Base-by-base conservation (phyloP, 108 stramenopile genomes). In the Pinguiococcus pyrenoidosus region DNA sequence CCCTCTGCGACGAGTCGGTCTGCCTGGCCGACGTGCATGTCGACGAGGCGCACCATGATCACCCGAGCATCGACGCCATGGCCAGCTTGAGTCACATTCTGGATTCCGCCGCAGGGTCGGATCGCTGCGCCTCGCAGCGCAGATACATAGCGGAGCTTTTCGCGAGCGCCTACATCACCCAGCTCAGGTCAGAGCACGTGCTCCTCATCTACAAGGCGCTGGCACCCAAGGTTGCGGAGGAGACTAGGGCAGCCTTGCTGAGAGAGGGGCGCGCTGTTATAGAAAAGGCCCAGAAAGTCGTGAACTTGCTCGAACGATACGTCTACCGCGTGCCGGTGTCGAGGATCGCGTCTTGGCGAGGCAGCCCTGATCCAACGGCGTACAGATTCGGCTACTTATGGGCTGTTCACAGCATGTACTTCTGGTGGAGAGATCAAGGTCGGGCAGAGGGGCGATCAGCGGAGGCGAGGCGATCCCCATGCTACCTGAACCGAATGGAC, bases 391-490 rank as follows among this genome's bases (percentile, higher is more conserved):
- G 44, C 8, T 57, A 57, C 28, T 17, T 57, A 44, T 57, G 56
- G 56, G 13, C 44, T 22, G 56, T 57, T 1, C 44, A 46, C 13
- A 29, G 21, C 23, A 2, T 57, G 14, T 57, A 57, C 14, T 57
- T 26, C 16, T 57, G 56, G 56, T 57, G 56, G 56, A 12, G 56
- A 12, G 56, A 57, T 49, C 56, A 57, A 57, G 56, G 56, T 13
- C 46, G 43, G 10, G 46, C 56, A n/a, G 56, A 57, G 29, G 32
- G n/a, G 8, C 18, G 17, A 6, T 20, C 44, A 6, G 8, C 28
- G 6, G 8, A 8, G 30, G 30, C 24, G 8, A 27, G 24, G 0
- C 29, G 35, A 13, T 33, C 32, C 5, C 44, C 44, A 4, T 57
- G 56, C 27, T 57, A 57, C 38, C 14, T 57, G 1, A 57, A 57